A percentile compares a stretch with the other conserved stretches of the same genome.
Evolutionary conservation across 2,329 filamentous ascomycete species (phyloP).

Genomic region (Hypoxylon sp.): DNA sequence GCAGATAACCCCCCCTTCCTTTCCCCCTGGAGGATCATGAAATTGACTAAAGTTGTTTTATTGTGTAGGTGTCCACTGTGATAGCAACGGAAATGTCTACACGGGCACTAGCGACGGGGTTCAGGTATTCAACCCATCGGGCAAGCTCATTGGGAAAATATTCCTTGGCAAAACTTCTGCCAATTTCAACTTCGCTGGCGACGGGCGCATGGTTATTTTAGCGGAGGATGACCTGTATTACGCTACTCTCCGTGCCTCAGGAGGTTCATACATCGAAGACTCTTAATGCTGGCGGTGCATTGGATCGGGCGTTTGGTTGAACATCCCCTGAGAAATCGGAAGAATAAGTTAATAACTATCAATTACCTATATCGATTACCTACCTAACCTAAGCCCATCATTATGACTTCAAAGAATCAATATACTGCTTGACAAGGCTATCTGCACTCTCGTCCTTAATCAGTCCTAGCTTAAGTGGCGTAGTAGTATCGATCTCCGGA

Average conservation of each 20-base stretch:
- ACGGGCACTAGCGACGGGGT: conserved; percentile 66
- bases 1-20: background rate
- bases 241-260: conserved; percentile 54
- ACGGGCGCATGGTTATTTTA: conserved; percentile 60
- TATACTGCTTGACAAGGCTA: conserved; percentile 69
- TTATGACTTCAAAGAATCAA: conserved; percentile 57
- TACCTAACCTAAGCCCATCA: background rate
- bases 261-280: conserved; percentile 45
- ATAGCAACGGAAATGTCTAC: conserved; percentile 70
- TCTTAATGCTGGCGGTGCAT: background rate
- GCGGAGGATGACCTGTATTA: conserved; percentile 60
- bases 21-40: background rate
- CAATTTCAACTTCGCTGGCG: conserved; percentile 66
- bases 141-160: conserved; percentile 70
- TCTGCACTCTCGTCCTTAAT: conserved; percentile 67
- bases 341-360: conserved; percentile 1
- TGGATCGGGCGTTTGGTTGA: background rate
- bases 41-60: background rate
- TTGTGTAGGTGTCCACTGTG: conserved; percentile 68
- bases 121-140: conserved; percentile 64
- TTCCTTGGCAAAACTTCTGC: conserved; percentile 63
- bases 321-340: background rate
- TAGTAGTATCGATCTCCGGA: conserved; percentile 68
- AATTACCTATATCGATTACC: background rate
- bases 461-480: conserved; percentile 67